phyloP scores from a whole-genome alignment of 2,329 filamentous ascomycete species.

The Phyllosticta ampelicida region DNA sequence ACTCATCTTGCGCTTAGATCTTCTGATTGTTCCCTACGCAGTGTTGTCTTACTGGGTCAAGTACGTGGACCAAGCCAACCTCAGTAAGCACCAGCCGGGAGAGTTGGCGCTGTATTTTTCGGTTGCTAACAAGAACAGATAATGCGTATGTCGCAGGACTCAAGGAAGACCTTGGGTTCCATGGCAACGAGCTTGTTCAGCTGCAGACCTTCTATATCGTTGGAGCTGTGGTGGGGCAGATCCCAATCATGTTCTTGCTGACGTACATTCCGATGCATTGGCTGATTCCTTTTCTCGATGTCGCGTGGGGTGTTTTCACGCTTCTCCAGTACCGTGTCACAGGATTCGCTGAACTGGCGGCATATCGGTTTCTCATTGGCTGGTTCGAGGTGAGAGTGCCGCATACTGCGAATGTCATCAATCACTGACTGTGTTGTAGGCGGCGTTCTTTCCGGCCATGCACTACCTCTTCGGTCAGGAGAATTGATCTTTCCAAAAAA shows the following conservation, averaged over 20 bases:
- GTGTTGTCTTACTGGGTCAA: conserved; percentile 47
- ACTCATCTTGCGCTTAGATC: conserved; percentile 46
- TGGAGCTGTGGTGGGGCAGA: conserved; percentile 41
- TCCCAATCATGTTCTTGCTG: conserved; percentile 44
- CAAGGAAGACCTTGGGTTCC: conserved; percentile 41
- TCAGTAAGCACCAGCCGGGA: conserved; percentile 31
- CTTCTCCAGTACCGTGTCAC: conserved; percentile 43
- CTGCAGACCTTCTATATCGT: conserved; percentile 44
- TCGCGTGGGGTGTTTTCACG: conserved; percentile 47
- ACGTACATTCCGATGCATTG: conserved; percentile 35
- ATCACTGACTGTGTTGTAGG: conserved; percentile 8
- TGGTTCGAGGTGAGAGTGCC: conserved; percentile 34
- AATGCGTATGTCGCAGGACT: conserved; percentile 47
- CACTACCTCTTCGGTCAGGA: background rate
- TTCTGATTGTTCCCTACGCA: conserved; percentile 46
- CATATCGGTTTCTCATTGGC: conserved; percentile 45
- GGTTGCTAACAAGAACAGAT: conserved; percentile 23
- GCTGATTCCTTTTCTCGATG: conserved; percentile 41
- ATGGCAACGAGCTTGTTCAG: conserved; percentile 45
- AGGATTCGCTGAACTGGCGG: conserved; percentile 40
- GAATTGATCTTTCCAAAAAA: background rate
- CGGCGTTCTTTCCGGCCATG: conserved; percentile 1
- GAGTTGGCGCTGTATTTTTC: background rate
- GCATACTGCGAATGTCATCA: conserved; percentile 14
- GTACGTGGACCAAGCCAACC: conserved; percentile 45